A percentile compares a stretch with the other conserved stretches of the same genome.
Conservation (phyloP, 371 early-diverging fungal genomes). For the Vairimorpha necatrix region DNA sequence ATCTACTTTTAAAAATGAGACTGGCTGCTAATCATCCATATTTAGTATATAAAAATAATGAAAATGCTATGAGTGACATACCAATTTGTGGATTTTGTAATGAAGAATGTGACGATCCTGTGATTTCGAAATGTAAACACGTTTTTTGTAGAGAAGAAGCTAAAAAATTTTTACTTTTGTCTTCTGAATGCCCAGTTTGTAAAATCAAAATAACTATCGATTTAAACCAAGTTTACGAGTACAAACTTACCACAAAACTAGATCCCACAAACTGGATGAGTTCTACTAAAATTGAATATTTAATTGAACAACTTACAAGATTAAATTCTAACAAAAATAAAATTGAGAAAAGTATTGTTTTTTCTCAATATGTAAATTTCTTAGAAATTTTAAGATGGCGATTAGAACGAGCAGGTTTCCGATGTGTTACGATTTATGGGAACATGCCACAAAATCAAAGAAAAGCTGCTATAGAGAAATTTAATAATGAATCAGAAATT, state of each 20-base stretch:
- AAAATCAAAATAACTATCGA: conserved; percentile 74
- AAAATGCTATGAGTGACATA: conserved; percentile 57
- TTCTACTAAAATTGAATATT: conserved; percentile 76
- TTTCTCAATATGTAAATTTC: conserved; percentile 83
- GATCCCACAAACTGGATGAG: conserved; percentile 40
- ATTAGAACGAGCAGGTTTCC: conserved; percentile 79
- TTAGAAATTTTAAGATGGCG: conserved; percentile 84
- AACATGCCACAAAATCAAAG: conserved; percentile 77
- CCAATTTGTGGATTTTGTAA: conserved; percentile 81
- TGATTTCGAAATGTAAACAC: conserved; percentile 80
- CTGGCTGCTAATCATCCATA: conserved; percentile 81
- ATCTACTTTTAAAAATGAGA: conserved; percentile 66
- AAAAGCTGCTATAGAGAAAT: conserved; percentile 71
- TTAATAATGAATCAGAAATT: conserved; percentile 71
- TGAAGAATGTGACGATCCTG: conserved; percentile 78
- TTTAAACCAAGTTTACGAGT: conserved; percentile 67
- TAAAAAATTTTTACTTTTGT: conserved; percentile 17
- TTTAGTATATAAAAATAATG: conserved; percentile 66
- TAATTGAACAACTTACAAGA: conserved; percentile 75
- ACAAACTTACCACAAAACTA: conserved; percentile 1
- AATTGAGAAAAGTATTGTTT: conserved; percentile 76
- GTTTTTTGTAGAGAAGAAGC: conserved; percentile 71
- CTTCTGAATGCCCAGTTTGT: conserved; percentile 76
- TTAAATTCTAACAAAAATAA: conserved; percentile 71
- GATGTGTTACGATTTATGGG: conserved; percentile 82